Evolutionary conservation across 345 rosid genomes (phyloP), one percentile per base, ranked within the genome.

Genomic region (Schrenkiella parvula): DNA sequence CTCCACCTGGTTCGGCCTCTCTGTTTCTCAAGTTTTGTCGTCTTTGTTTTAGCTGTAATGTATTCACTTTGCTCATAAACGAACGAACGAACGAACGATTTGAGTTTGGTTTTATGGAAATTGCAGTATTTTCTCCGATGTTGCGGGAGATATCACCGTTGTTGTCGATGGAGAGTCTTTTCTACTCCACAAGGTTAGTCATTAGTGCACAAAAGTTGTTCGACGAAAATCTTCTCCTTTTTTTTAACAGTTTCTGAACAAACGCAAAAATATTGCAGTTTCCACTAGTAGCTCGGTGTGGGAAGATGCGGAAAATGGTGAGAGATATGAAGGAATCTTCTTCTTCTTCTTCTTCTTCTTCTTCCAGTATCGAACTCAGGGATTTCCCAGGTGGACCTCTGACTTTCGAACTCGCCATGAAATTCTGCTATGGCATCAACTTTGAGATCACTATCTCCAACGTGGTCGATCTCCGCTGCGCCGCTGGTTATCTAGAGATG

Each of bases 371-470:
- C 35, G 93, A 88, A 75, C 89, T 92, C 14, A 69, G 73, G 19
- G 75, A 79, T 62, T 75, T 92, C 35, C 96, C 96, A 0, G 95
- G 95, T 12, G 98, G 98, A 38, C 79, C 91, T 3, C 80, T 73
- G 2, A 72, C 90, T 9, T 92, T 92, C 34, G 97, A 92, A 61
- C 93, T 93, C 31, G 86, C 93, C 9, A 90, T 90, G 92, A 88
- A 88, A 46, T 90, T 90, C 80, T 93, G 97, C 54, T 93, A 93
- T 19, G 93, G 97, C 51, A 86, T 93, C 81, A 87, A 86, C 82
- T 88, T 93, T 32, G 97, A 90, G 86, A 93, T 90, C 87, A 88
- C 88, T 18, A 50, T 83, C 0, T 56, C 81, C 7, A 90, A 90
- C 59, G 85, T 90, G 3, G 91, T 91, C 13, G 79, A 64, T 26